Conservation (phyloP, 108 stramenopile species). For the Thalassiosira profunda region DNA sequence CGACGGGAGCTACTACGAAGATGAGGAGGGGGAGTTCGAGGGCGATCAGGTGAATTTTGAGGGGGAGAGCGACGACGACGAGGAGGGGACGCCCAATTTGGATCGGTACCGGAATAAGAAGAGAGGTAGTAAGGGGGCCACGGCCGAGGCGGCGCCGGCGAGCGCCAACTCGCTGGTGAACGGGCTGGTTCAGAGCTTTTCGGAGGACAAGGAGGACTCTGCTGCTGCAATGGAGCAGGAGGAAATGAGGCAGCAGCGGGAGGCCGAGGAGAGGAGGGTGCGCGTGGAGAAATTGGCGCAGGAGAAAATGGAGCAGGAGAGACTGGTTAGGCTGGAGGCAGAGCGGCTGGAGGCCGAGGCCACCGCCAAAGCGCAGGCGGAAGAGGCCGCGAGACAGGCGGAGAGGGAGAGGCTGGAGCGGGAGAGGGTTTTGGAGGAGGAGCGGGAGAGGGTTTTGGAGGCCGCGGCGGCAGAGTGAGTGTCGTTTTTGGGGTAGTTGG, state of each 20-base stretch:
- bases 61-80: constrained; percentile 6
- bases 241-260: background rate
- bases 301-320: constrained; percentile 14
- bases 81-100: no score
- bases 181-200: no score
- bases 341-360: no score
- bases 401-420: constrained; percentile 12
- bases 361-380: no score
- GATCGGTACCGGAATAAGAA: no score
- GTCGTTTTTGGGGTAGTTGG: no score
- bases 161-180: no score
- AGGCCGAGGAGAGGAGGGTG: background rate
- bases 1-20: constrained; percentile 10
- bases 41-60: constrained; percentile 7
- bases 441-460: constrained; percentile 8
- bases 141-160: no score
- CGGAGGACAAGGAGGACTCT: no score
- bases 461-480: constrained; percentile 2
- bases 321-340: no score
- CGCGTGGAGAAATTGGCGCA: constrained; percentile 9
- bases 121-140: no score
- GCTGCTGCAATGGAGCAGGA: no score
- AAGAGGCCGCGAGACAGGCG: constrained; percentile 13
- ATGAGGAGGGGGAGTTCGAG: constrained; percentile 13
- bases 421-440: constrained; percentile 18